Evolutionary conservation across 179 eudicot species (phyloP), one percentile per base, ranked within the genome.

Genomic region (Beta lomatogona): DNA sequence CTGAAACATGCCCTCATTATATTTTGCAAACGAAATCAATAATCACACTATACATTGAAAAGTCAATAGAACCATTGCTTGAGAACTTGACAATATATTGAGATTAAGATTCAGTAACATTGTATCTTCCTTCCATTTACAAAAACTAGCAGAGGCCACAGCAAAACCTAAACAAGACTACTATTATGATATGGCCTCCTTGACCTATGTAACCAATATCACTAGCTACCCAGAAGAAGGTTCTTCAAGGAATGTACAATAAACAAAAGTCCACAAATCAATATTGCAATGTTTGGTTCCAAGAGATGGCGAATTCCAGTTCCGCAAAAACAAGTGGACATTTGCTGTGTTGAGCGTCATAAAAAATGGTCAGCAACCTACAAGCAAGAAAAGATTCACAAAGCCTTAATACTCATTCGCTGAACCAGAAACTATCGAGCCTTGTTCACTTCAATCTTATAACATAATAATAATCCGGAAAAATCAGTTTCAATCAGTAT

Each of bases 321-420:
- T 54, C 45, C 11, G 68, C 59, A 50, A 22, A 72, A 79, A 31
- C 10, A 15, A 10, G 53, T 21, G 71, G 31, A 8, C 31, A 18
- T 53, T 46, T 12, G 67, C 36, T 55, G 74, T 10, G 58, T 76
- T 81, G 58, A 68, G 31, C 44, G 48, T 55, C 44, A 25, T 76
- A 75, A 71, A 55, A 77, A 82, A 66, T 82, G 73, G 84, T 82
- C 77, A 71, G 77, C 59, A 82, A 71, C 73, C 84, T 77, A 10
- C 71, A 76, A 19, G 48, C 18, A 48, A 18, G 18, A 60, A 82
- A 50, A 63, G 48, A 18, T 69, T 44, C 15, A 28, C 41, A 61
- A 48, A 45, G 57, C 19, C n/a, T 52, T 18, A 16, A 74, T 1
- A 55, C 1, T 12, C 41, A 36, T 2, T 36, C 41, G 41, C 41